Conservation (phyloP, 192 early-diverging fungal genomes). For the Entophlyctis luteolus region DNA sequence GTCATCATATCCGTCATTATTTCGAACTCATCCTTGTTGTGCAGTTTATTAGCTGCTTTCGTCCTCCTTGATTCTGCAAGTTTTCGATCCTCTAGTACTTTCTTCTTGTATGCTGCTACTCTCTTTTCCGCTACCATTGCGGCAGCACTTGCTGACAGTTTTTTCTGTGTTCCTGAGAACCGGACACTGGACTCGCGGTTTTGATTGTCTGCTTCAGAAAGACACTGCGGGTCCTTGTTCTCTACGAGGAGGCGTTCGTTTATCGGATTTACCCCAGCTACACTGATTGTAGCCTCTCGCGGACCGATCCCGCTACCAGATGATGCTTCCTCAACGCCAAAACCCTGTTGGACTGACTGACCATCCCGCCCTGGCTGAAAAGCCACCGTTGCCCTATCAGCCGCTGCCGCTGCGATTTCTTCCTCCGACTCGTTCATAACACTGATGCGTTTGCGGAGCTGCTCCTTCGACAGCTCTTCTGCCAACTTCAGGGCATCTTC, state of each 20-base stretch:
- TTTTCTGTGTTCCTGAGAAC: too few species aligned
- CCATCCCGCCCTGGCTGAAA: too few species aligned
- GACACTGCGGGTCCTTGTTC: too few species aligned
- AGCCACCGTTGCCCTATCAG: not conserved
- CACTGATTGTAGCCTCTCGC: too few species aligned
- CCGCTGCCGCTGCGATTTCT: not conserved
- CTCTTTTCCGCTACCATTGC: conserved; percentile 7
- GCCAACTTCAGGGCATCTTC: conserved; percentile 12
- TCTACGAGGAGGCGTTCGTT: too few species aligned
- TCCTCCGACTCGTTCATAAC: conserved; percentile 7
- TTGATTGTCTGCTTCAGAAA: too few species aligned
- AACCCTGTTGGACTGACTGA: too few species aligned
- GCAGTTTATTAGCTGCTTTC: not conserved
- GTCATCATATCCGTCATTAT: conserved; percentile 40
- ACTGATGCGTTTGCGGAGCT: conserved; percentile 3
- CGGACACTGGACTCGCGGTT: too few species aligned
- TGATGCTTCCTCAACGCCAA: too few species aligned
- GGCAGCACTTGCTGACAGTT: conserved; percentile 1
- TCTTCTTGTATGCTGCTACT: conserved; percentile 8
- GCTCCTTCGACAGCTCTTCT: conserved; percentile 1
- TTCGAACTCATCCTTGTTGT: conserved; percentile 42
- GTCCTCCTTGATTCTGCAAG: not conserved
- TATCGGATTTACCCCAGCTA: too few species aligned
- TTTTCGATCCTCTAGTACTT: not conserved
- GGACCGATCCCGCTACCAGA: too few species aligned